Base-by-base conservation (phyloP, 2,329 filamentous ascomycete species). In the Pseudohalonectria lignicola region DNA sequence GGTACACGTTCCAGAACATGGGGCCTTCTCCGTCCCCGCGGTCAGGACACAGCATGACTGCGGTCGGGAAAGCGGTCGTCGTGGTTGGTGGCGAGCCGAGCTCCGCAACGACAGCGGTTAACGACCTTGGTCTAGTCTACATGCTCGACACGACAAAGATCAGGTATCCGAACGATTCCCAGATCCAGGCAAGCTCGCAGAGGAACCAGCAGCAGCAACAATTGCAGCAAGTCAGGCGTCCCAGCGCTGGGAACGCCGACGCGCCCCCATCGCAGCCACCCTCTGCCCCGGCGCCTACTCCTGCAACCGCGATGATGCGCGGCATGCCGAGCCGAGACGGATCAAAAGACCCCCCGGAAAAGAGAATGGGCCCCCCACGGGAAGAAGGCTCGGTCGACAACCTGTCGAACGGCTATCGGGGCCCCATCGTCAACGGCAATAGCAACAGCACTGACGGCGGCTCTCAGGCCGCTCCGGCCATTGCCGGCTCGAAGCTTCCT, bases 1-100 rank as follows among this genome's bases (percentile, higher is more conserved):
- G 92, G 92, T 98, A 96, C 58, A 98, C 92, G 26, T 98, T 98
- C 61, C 92, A 98, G 54, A 98, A 98, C 54, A 98, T 98, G 92
- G 92, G 92, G 0, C 88, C 88, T 3, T 93, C 88, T 1, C 92
- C 92, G 0, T 95, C 88, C 3, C 80, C 92, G 23, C 75, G 92
- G 43, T 96, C 90, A 13, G 92, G 92, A 1, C 92, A 98, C 58
- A 95, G 87, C 58, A 96, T 98, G 92, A 96, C 92, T 2, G 80
- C 87, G 2, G 86, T 90, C 45, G 86, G 86, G 21, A 95, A 94
- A 58, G 84, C 88, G 42, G 81, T 98, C 45, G 81, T 96, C 34
- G 86, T 96, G 30, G 69, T 96, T 23, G 93, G 86, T 28, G 92
- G 92, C 46, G 93, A 98, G 59, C 92, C 92, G 12, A 96, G 88